Conservation (phyloP, 2,329 filamentous ascomycete species). For the Coccinonectria pachysandricola region DNA sequence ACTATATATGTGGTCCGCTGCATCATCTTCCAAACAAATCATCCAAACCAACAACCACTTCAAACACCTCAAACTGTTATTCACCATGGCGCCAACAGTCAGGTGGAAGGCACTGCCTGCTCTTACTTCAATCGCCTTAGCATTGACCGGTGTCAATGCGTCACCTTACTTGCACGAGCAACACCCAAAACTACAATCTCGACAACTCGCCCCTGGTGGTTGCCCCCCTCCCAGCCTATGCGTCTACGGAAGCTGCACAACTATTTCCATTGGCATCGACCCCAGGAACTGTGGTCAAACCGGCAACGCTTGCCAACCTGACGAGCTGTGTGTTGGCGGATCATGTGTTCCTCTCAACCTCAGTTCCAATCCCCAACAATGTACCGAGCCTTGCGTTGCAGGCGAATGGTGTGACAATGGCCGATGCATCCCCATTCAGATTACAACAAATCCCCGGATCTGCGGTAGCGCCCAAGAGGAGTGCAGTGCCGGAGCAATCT, state of each 20-base stretch:
- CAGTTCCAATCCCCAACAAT: conserved; percentile 5
- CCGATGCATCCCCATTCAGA: conserved; percentile 6
- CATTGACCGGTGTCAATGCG: no score
- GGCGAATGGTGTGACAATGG: conserved; percentile 7
- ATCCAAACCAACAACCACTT: no score
- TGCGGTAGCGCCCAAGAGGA: conserved; percentile 2
- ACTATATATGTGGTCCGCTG: no score
- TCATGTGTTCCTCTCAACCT: conserved; percentile 7
- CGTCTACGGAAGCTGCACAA: conserved; percentile 6
- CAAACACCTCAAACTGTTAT: no score
- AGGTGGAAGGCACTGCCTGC: no score
- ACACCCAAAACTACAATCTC: no score
- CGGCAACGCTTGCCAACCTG: conserved; percentile 2
- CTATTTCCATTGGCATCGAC: conserved; percentile 5
- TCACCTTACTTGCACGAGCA: no score
- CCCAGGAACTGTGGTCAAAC: conserved; percentile 6
- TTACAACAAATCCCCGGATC: conserved; percentile 5
- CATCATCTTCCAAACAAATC: no score
- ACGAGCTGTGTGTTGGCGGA: conserved; percentile 5
- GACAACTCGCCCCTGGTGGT: no score
- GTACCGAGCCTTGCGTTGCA: conserved; percentile 4
- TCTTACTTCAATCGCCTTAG: no score
- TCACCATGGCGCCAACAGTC: no score
- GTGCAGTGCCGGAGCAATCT: conserved; percentile 6
- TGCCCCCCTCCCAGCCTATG: conserved; percentile 7